These are phyloP conservation scores for Kodamaea fukazawae DNA, from an alignment of 805 yeast genomes.

Conservation along the genomic window DNA sequence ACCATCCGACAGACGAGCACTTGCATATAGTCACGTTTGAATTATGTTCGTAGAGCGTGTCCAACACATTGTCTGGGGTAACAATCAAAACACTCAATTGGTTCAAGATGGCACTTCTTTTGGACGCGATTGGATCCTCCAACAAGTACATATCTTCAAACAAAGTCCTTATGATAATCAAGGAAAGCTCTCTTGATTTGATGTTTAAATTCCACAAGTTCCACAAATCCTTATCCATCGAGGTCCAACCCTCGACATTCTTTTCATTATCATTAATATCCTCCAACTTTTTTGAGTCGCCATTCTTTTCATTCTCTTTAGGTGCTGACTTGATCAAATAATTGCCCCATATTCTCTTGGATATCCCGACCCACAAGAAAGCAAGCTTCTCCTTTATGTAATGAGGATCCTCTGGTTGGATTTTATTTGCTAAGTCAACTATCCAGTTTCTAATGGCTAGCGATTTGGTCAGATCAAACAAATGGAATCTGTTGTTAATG, in stretches of 20 bases:
- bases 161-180: constrained; percentile 76
- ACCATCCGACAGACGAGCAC: constrained; percentile 81
- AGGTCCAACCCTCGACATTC: constrained; percentile 68
- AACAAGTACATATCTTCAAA: constrained; percentile 91
- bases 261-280: constrained; percentile 24
- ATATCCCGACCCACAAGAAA: constrained; percentile 84
- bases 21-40: constrained; percentile 63
- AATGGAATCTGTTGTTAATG: constrained; percentile 56
- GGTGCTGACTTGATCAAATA: constrained; percentile 42
- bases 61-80: constrained; percentile 65
- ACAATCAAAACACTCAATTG: constrained; percentile 83
- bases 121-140: constrained; percentile 88
- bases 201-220: constrained; percentile 68
- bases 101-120: constrained; percentile 69
- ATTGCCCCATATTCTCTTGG: constrained; percentile 89
- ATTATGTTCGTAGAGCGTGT: constrained; percentile 61
- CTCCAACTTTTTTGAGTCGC: constrained; percentile 6
- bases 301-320: constrained; percentile 3
- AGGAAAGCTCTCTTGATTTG: constrained; percentile 69
- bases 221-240: constrained; percentile 78
- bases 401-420: constrained; percentile 72
- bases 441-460: constrained; percentile 80
- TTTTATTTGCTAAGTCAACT: constrained; percentile 66
- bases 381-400: constrained; percentile 88
- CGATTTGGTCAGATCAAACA: constrained; percentile 52